These are phyloP conservation scores for Gloeopeniophorella convolvens DNA, from an alignment of 768 basidiomycete genomes.

Conservation along the genomic window DNA sequence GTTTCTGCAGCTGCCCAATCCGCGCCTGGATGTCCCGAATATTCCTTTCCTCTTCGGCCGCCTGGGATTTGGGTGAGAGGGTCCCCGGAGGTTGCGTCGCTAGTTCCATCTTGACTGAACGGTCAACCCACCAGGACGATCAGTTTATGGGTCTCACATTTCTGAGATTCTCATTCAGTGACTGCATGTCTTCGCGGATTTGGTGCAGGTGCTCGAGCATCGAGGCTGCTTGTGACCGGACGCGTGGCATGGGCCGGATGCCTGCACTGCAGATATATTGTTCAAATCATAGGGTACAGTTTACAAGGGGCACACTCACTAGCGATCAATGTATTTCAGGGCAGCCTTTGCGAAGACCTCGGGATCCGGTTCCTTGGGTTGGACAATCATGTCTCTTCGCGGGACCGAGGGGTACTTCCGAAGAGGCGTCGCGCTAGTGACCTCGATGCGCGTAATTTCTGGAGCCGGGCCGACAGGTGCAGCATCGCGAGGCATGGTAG, in stretches of 20 bases:
- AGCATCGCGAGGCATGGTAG: conserved; percentile 26
- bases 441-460: conserved; percentile 57
- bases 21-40: conserved; percentile 38
- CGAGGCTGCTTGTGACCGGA: conserved; percentile 33
- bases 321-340: conserved; percentile 68
- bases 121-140: conserved; percentile 12
- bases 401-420: conserved; percentile 39
- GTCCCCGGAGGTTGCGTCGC: conserved; percentile 23
- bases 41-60: conserved; percentile 36
- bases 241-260: conserved; percentile 44
- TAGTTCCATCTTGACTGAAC: conserved; percentile 22
- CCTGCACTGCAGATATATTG: conserved; percentile 21
- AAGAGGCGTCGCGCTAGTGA: conserved; percentile 67
- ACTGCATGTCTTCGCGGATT: conserved; percentile 32
- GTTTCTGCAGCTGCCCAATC: conserved; percentile 35
- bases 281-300: background rate
- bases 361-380: conserved; percentile 49
- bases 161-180: conserved; percentile 32
- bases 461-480: conserved; percentile 23
- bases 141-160: conserved; percentile 30
- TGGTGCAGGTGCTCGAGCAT: conserved; percentile 36
- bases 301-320: conserved; percentile 43
- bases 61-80: conserved; percentile 25
- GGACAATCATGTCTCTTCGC: conserved; percentile 27
- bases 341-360: conserved; percentile 75